phyloP scores from a whole-genome alignment of 1,284 basidiomycete genomes.

The Fomitopsis betulina region DNA sequence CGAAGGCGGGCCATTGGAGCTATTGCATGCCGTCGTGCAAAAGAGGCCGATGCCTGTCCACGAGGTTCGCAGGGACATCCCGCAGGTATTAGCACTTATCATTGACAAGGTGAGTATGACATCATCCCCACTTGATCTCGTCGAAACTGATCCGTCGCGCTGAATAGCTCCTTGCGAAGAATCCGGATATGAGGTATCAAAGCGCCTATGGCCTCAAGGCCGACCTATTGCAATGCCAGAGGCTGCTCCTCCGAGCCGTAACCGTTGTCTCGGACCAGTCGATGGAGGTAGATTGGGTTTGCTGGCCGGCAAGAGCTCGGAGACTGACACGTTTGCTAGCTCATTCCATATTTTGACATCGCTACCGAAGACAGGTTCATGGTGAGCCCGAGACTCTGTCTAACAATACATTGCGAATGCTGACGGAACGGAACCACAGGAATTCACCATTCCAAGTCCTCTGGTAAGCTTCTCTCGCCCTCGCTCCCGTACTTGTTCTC shows the following conservation, averaged over 20 bases:
- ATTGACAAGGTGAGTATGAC: slow-evolving; percentile 51
- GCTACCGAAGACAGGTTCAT: slow-evolving; percentile 57
- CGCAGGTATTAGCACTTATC: slow-evolving; percentile 63
- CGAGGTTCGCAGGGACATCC: slow-evolving; percentile 67
- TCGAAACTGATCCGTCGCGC: neutral
- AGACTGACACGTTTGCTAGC: slow-evolving; percentile 30
- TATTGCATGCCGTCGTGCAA: slow-evolving; percentile 65
- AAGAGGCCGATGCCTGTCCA: slow-evolving; percentile 69
- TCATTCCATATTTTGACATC: slow-evolving; percentile 65
- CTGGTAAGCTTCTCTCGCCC: slow-evolving; percentile 36
- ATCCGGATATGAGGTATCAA: slow-evolving; percentile 61
- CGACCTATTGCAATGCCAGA: slow-evolving; percentile 63
- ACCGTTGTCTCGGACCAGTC: slow-evolving; percentile 52
- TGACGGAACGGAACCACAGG: slow-evolving; percentile 29
- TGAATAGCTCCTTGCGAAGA: slow-evolving; percentile 54
- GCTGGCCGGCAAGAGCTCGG: slow-evolving; percentile 2
- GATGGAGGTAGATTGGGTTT: slow-evolving; percentile 38
- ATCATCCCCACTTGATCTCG: neutral
- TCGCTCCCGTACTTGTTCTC: neutral
- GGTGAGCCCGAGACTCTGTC: slow-evolving; percentile 30
- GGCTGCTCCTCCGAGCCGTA: slow-evolving; percentile 52
- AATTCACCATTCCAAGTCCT: slow-evolving; percentile 63
- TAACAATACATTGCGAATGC: neutral
- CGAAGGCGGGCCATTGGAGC: slow-evolving; percentile 62
- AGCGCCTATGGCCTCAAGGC: slow-evolving; percentile 63